Evolutionary conservation across 2,329 filamentous ascomycete species (phyloP).

Genomic region (Fusarium pseudocircinatum): DNA sequence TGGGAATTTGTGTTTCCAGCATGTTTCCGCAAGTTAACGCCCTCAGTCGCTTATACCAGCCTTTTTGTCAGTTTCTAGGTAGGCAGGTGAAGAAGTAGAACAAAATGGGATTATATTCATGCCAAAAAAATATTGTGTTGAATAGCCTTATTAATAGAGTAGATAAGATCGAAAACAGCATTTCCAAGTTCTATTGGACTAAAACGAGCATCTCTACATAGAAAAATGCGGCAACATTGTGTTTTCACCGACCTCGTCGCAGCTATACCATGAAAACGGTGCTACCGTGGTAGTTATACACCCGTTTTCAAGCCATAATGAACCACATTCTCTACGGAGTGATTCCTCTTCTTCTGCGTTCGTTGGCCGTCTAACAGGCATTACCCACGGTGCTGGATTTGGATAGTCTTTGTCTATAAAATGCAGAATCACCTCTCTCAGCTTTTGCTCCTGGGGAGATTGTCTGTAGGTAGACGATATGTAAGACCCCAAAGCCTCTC

Average conservation of each 20-base stretch:
- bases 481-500: not conserved
- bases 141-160: not conserved
- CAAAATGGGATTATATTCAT: not conserved
- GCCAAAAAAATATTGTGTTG: too few species aligned
- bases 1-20: not conserved
- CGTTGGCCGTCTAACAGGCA: not conserved
- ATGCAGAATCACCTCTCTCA: not conserved
- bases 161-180: not conserved
- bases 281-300: not conserved
- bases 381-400: not conserved
- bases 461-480: not conserved
- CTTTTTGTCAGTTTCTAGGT: not conserved
- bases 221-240: not conserved
- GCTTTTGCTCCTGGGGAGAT: not conserved
- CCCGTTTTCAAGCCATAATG: not conserved
- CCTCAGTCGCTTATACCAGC: not conserved
- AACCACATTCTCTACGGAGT: not conserved
- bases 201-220: not conserved
- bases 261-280: not conserved
- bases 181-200: not conserved
- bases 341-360: not conserved
- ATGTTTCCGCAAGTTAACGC: not conserved
- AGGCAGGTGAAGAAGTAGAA: not conserved
- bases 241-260: not conserved
- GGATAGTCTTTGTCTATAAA: not conserved